Percentiles rank a stretch among this genome's conserved stretches.
Conservation (phyloP, 192 early-diverging fungal species). For the Ambispora gerdemannii region DNA sequence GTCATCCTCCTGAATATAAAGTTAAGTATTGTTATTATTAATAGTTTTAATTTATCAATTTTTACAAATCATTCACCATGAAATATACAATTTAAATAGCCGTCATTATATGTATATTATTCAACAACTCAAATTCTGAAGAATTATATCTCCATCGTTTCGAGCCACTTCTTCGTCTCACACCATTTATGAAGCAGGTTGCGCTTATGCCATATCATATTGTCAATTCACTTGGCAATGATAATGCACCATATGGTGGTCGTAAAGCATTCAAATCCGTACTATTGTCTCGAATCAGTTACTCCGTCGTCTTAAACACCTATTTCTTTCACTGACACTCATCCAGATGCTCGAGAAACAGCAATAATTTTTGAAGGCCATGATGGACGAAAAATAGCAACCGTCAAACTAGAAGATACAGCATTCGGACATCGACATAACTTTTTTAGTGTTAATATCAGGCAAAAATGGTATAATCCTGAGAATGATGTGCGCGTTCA, state of each 20-base stretch:
- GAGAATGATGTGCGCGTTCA: background rate
- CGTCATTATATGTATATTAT: background rate
- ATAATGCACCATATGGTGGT: background rate
- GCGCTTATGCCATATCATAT: background rate
- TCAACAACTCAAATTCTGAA: background rate
- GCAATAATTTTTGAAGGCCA: background rate
- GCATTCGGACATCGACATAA: background rate
- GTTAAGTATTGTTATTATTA: background rate
- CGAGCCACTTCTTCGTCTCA: background rate
- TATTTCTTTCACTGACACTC: background rate
- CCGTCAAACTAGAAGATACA: background rate
- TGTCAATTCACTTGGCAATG: background rate
- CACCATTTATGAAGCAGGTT: background rate
- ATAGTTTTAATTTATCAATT: background rate
- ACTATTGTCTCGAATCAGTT: background rate
- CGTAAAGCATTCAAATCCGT: background rate
- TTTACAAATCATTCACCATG: background rate
- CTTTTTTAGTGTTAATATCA: background rate
- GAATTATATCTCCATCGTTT: background rate
- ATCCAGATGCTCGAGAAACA: background rate
- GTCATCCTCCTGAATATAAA: background rate
- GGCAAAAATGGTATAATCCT: slow-evolving; percentile 2
- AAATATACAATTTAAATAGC: background rate
- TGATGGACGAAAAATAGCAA: background rate
- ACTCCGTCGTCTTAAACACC: background rate